Conservation (phyloP, 495 filamentous ascomycete genomes). For the Venustampulla echinocandica region DNA sequence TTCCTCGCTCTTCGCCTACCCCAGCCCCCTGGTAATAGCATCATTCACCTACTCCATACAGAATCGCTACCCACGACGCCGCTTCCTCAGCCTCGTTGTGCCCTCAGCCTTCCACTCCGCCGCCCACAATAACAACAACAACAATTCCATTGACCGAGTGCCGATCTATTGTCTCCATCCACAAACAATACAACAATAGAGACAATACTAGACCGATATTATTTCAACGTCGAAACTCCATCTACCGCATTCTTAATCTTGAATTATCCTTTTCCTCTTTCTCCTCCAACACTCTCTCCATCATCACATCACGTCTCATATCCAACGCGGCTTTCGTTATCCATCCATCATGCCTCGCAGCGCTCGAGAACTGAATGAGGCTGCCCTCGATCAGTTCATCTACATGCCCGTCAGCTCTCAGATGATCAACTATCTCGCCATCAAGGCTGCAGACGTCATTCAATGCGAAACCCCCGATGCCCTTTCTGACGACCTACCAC, state of each 20-base stretch:
- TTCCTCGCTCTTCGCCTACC: background rate
- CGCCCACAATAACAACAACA: conserved; percentile 1
- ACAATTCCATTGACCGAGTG: background rate
- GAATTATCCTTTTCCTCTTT: background rate
- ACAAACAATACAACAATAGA: conserved; percentile 5
- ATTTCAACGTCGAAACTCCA: background rate
- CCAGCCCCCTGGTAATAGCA: background rate
- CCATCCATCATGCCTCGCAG: conserved; percentile 10
- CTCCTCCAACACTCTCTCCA: conserved; percentile 2
- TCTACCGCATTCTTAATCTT: background rate
- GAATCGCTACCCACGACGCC: background rate
- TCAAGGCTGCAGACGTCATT: conserved; percentile 79
- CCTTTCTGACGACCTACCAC: conserved; percentile 48
- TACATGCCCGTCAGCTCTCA: conserved; percentile 67
- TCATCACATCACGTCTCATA: conserved; percentile 1
- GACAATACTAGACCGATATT: conserved; percentile 5
- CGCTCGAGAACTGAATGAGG: conserved; percentile 45
- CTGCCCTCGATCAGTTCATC: conserved; percentile 84
- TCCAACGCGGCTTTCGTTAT: background rate
- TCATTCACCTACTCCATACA: background rate
- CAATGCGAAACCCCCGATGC: conserved; percentile 60
- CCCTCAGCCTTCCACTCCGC: background rate
- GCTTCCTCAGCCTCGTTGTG: conserved; percentile 10
- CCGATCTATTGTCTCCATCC: conserved; percentile 1
- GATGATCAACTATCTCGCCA: conserved; percentile 81